Conservation (phyloP, 345 rosid genomes). For the Eucalyptus fibrosa region DNA sequence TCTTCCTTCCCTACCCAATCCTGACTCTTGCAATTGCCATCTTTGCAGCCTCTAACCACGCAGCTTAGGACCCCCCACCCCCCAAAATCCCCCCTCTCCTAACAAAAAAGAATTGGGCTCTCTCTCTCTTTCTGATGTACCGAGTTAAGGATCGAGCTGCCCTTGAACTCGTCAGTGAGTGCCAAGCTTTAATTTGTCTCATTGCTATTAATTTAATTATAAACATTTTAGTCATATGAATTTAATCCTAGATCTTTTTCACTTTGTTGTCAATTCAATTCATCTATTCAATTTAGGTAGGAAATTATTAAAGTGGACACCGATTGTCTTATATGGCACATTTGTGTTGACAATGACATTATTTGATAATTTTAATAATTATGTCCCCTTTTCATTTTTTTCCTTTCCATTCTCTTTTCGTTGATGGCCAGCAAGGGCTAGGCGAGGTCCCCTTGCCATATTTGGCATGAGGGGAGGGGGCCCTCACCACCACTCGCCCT, state of each 20-base stretch:
- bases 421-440: too few relatives aligned
- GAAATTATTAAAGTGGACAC: too few relatives aligned
- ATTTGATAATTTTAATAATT: too few relatives aligned
- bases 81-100: too few relatives aligned
- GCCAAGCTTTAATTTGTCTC: neutral
- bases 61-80: neutral
- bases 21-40: neutral
- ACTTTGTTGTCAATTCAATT: too few relatives aligned
- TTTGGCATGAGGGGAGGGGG: neutral
- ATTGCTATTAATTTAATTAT: neutral
- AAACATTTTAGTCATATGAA: too few relatives aligned
- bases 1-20: neutral
- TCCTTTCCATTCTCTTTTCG: too few relatives aligned
- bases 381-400: too few relatives aligned
- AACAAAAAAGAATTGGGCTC: neutral
- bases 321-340: rapidly evolving
- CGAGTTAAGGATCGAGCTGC: neutral
- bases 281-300: too few relatives aligned
- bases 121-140: neutral
- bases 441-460: too few relatives aligned
- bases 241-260: too few relatives aligned
- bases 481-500: rapidly evolving
- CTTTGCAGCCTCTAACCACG: neutral
- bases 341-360: too few relatives aligned
- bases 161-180: neutral